phyloP scores from a whole-genome alignment of 1,284 basidiomycete species.

The Cryptococcus amylolentus region DNA sequence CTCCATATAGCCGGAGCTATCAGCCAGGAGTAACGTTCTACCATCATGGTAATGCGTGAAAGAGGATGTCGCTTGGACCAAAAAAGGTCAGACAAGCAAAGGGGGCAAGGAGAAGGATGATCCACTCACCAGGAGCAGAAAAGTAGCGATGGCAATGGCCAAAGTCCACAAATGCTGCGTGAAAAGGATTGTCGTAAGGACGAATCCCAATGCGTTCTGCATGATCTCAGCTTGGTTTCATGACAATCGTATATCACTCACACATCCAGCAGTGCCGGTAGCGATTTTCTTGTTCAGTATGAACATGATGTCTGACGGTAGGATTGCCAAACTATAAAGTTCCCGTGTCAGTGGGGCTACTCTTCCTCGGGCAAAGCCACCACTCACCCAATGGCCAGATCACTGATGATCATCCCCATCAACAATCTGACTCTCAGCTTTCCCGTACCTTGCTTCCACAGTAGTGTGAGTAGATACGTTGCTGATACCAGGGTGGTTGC shows the following conservation, averaged over 20 bases:
- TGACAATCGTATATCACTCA: constrained; percentile 16
- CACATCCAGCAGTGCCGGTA: constrained; percentile 29
- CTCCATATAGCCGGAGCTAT: constrained; percentile 26
- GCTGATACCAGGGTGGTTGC: constrained; percentile 31
- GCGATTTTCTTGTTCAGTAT: constrained; percentile 17
- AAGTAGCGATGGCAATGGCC: constrained; percentile 40
- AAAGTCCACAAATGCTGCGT: constrained; percentile 46
- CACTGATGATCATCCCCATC: constrained; percentile 43
- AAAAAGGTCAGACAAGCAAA: too few relatives aligned
- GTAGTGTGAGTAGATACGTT: constrained; percentile 24
- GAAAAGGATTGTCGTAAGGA: constrained; percentile 37
- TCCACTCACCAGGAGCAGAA: constrained; percentile 35
- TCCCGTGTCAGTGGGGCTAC: neutral
- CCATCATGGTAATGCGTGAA: constrained; percentile 25
- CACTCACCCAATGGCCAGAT: constrained; percentile 40
- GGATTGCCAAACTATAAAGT: constrained; percentile 23
- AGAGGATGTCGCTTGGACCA: constrained; percentile 38
- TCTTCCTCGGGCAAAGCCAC: neutral
- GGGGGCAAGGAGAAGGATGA: neutral
- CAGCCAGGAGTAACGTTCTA: constrained; percentile 36
- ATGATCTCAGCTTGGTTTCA: neutral
- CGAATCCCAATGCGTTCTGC: constrained; percentile 33
- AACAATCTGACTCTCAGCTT: constrained; percentile 42
- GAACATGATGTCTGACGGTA: constrained; percentile 27
- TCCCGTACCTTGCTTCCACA: constrained; percentile 30